These are phyloP conservation scores for Atkinsonella texensis DNA, from an alignment of 2,329 filamentous ascomycete genomes.

Conservation along the genomic window DNA sequence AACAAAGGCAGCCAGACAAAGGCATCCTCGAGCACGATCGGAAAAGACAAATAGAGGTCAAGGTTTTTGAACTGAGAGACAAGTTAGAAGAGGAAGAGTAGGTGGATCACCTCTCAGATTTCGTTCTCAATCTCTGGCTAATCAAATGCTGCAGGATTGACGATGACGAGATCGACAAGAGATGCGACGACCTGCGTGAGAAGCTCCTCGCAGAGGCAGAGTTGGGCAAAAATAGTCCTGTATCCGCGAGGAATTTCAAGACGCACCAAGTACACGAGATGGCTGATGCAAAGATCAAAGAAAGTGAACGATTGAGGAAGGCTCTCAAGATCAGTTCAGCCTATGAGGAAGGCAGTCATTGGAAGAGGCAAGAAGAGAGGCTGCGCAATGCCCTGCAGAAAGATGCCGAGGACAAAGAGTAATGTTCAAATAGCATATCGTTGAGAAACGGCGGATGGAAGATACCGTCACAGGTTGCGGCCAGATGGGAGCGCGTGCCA, in stretches of 20 bases:
- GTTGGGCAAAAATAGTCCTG: conserved; percentile 18
- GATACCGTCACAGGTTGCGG: no score
- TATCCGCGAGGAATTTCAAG: conserved; percentile 53
- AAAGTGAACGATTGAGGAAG: conserved; percentile 77
- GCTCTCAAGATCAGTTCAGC: conserved; percentile 79
- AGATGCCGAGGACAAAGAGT: conserved; percentile 15
- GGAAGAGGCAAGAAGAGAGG: conserved; percentile 72
- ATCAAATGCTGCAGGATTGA: conserved; percentile 42
- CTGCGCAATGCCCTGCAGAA: conserved; percentile 32
- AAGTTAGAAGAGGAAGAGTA: conserved; percentile 83
- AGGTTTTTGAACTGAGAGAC: conserved; percentile 83
- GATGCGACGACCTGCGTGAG: conserved; percentile 29
- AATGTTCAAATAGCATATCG: background rate
- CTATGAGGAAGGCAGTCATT: conserved; percentile 78
- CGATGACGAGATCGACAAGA: conserved; percentile 81
- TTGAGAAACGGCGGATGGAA: no score
- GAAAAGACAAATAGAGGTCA: conserved; percentile 81
- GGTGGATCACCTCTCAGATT: background rate
- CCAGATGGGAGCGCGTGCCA: no score
- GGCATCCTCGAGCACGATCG: conserved; percentile 91
- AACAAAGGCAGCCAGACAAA: conserved; percentile 74
- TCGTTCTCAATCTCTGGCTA: conserved; percentile 1
- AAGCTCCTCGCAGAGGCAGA: conserved; percentile 29
- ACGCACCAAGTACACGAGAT: conserved; percentile 92
- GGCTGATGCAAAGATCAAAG: conserved; percentile 89